Evolutionary conservation across 2,329 filamentous ascomycete genomes (phyloP), one percentile per base, ranked within the genome.

Genomic region (Aspergillus pseudotamarii): DNA sequence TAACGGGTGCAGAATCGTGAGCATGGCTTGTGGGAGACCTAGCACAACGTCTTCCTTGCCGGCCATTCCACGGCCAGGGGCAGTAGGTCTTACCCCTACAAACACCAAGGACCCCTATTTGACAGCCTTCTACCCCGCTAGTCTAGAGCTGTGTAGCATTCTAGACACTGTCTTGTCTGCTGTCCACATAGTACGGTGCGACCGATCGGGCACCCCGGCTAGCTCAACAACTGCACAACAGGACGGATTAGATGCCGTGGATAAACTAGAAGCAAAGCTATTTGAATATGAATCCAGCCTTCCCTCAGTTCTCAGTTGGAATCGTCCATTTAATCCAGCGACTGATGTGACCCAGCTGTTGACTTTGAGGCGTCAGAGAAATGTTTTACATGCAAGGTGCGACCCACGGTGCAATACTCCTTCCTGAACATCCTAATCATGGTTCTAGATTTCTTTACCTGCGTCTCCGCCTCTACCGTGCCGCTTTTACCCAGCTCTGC

Each of bases 11-110:
- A 79, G 77, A 62, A 68, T 76, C 23, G 69, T 78, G 57, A 78
- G 76, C 67, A 79, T 80, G 77, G 79, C 73, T n/a, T 73, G 73
- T 59, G 77, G 72, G 46, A 68, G 71, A 38, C 77, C 73, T 32
- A 74, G 72, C 61, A 77, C 78, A 72, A 76, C 71, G 12, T 69
- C 69, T 19, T 72, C 76, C 45, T 64, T 75, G n/a, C 63, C 70
- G 12, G 61, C 64, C 3, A 43, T 72, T 1, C 72, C 72, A 4
- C 59, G 72, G 23, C 74, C 72, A 8, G 62, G 23, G 48, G 62
- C 19, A 61, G 56, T 45, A 55, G 63, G 32, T 58, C 12, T 55
- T 12, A 30, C 66, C 19, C 30, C 59, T 3, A 65, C 66, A 4
- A 45, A 28, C 21, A 62, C 65, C 48, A 64, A 66, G 26, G 54